Evolutionary conservation across 495 filamentous ascomycete genomes (phyloP).

Genomic region (Penicillium malachiteum): DNA sequence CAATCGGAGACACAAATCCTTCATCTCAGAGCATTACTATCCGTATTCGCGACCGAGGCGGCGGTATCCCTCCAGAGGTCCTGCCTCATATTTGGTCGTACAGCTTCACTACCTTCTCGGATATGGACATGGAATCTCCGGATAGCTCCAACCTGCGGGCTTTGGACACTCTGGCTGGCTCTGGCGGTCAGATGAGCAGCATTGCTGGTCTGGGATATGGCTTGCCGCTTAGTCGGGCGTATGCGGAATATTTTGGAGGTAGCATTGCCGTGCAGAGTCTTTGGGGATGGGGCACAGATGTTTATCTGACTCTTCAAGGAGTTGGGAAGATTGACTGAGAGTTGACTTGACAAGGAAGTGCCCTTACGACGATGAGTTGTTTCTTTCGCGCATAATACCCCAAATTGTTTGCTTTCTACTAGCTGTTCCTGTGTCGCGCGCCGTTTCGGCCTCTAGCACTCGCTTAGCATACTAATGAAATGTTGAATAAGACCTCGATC

Average conservation of each 20-base stretch:
- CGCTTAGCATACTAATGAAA: too few relatives aligned
- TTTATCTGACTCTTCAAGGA: slow-evolving; percentile 79
- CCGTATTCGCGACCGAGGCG: slow-evolving; percentile 90
- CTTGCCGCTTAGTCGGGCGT: slow-evolving; percentile 84
- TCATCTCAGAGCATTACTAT: slow-evolving; percentile 87
- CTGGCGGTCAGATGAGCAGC: slow-evolving; percentile 65
- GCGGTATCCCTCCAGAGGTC: slow-evolving; percentile 81
- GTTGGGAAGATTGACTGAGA: slow-evolving; percentile 63
- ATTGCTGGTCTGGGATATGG: slow-evolving; percentile 95
- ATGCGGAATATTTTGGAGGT: slow-evolving; percentile 97
- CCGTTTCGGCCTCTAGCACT: too few relatives aligned
- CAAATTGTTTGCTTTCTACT: too few relatives aligned
- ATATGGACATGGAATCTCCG: slow-evolving; percentile 46
- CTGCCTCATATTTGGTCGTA: slow-evolving; percentile 92
- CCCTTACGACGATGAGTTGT: too few relatives aligned
- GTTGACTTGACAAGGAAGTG: too few relatives aligned
- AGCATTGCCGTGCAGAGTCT: slow-evolving; percentile 92
- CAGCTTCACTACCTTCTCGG: slow-evolving; percentile 89
- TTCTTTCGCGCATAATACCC: too few relatives aligned
- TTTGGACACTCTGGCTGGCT: slow-evolving; percentile 67
- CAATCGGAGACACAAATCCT: slow-evolving; percentile 41
- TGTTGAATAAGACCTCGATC: too few relatives aligned
- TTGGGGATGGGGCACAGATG: slow-evolving; percentile 91
- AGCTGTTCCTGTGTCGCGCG: too few relatives aligned
- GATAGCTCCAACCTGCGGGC: slow-evolving; percentile 59